Conservation (phyloP, 495 filamentous ascomycete genomes). For the Neurospora sp. region DNA sequence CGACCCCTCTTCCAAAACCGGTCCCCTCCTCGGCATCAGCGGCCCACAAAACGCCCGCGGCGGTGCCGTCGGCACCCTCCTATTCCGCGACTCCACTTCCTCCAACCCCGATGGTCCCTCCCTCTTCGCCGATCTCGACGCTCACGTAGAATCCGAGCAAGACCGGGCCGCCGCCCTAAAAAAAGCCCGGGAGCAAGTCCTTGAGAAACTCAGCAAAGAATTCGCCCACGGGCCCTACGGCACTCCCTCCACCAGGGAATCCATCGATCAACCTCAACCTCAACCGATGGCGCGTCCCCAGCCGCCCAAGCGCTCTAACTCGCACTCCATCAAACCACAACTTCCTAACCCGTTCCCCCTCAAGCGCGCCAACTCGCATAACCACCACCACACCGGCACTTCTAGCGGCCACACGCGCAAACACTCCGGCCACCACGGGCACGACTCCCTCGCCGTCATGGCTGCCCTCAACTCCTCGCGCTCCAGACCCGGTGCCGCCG, state of each 20-base stretch:
- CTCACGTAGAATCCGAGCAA: conserved; percentile 32
- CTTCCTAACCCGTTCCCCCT: not conserved
- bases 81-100: not conserved
- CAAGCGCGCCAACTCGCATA: not conserved
- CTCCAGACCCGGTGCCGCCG: not conserved
- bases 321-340: not conserved
- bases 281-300: not conserved
- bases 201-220: conserved; percentile 35
- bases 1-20: conserved; percentile 29
- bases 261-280: not conserved
- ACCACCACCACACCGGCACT: not conserved
- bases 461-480: not conserved
- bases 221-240: conserved; percentile 11
- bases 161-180: conserved; percentile 31
- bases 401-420: not conserved
- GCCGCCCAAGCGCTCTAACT: not conserved
- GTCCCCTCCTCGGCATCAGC: conserved; percentile 9
- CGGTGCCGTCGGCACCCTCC: not conserved
- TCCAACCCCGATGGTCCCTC: conserved; percentile 29
- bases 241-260: not conserved
- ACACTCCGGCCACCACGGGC: not conserved
- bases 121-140: conserved; percentile 28
- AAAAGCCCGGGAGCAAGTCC: conserved; percentile 35
- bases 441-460: not conserved
- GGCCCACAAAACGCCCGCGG: not conserved